Percentiles rank a stretch among this genome's conserved stretches.
Evolutionary conservation across 805 yeast genomes (phyloP).

Genomic region (Hermanozyma aechmeae): DNA sequence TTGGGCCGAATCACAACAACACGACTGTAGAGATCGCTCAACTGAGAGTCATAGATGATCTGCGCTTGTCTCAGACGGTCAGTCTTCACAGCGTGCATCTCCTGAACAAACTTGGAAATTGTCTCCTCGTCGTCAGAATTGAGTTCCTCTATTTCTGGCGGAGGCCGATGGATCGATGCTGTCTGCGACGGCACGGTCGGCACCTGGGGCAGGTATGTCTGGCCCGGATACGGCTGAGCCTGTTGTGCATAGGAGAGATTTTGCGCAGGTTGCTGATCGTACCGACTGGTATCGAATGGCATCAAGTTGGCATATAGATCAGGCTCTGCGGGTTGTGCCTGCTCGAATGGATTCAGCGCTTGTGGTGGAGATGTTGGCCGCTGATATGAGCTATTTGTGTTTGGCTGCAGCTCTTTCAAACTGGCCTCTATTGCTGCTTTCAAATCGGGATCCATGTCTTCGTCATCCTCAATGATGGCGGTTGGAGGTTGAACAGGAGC

Average conservation of each 20-base stretch:
- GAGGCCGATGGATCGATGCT: constrained; percentile 1
- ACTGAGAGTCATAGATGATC: constrained; percentile 36
- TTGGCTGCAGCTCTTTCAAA: constrained; percentile 36
- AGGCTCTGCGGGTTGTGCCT: constrained; percentile 14
- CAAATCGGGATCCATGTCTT: constrained; percentile 75
- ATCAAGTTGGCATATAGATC: constrained; percentile 12
- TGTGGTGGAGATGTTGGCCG: not conserved
- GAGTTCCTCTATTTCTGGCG: constrained; percentile 23
- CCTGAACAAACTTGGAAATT: constrained; percentile 58
- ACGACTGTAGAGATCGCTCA: constrained; percentile 50
- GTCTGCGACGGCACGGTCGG: not conserved
- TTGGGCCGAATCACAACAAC: constrained; percentile 62
- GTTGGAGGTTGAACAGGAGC: constrained; percentile 17
- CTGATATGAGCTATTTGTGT: not conserved
- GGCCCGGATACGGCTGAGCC: not conserved
- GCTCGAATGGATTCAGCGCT: constrained; percentile 1
- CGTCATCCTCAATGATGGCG: constrained; percentile 30
- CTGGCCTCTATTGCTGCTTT: constrained; percentile 93
- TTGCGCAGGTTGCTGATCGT: constrained; percentile 1
- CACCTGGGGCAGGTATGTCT: not conserved
- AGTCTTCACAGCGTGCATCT: constrained; percentile 44
- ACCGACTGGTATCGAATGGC: constrained; percentile 6
- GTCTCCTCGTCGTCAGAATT: constrained; percentile 60
- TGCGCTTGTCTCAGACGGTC: constrained; percentile 33
- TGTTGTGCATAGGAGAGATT: constrained; percentile 5